These are phyloP conservation scores for Gnetum montanum DNA, from an alignment of 75 land plant species.

Conservation along the genomic window DNA sequence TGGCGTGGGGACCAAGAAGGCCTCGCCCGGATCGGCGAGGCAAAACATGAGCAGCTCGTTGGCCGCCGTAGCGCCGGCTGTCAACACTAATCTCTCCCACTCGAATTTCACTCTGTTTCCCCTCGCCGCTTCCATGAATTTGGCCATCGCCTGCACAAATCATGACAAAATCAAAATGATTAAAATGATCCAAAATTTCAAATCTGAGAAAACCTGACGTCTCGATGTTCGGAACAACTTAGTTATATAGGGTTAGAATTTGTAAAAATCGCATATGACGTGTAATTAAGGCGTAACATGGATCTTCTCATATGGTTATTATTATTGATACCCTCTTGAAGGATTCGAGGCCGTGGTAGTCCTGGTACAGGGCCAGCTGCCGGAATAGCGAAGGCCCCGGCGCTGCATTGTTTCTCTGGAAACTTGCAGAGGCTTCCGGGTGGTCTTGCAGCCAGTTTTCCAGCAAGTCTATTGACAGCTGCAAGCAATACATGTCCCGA, in stretches of 20 bases:
- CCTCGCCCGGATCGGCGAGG: slow-evolving; percentile 73
- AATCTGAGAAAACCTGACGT: neutral
- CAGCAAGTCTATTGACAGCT: slow-evolving; percentile 53
- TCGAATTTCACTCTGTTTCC: slow-evolving; percentile 46
- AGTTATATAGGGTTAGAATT: too few species aligned
- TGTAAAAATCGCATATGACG: neutral
- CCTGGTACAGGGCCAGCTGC: slow-evolving; percentile 54
- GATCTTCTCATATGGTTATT: neutral
- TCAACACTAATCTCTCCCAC: slow-evolving; percentile 38
- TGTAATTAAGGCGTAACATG: neutral
- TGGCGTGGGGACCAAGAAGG: slow-evolving; percentile 67
- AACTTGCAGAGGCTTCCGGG: slow-evolving; percentile 28
- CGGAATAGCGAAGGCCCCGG: slow-evolving; percentile 27
- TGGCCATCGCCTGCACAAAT: slow-evolving; percentile 44
- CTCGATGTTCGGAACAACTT: too few species aligned
- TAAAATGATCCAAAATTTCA: neutral
- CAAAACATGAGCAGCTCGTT: slow-evolving; percentile 60
- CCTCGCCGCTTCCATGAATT: slow-evolving; percentile 44
- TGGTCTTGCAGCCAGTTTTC: slow-evolving; percentile 46
- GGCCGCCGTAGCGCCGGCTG: slow-evolving; percentile 67
- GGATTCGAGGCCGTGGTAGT: slow-evolving; percentile 40
- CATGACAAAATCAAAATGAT: neutral
- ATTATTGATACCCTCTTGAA: slow-evolving; percentile 27
- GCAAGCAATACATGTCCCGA: too few species aligned
- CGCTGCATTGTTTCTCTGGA: slow-evolving; percentile 16